Evolutionary conservation across 2,329 filamentous ascomycete genomes (phyloP), one percentile per base, ranked within the genome.

Genomic region (Alternaria panax): DNA sequence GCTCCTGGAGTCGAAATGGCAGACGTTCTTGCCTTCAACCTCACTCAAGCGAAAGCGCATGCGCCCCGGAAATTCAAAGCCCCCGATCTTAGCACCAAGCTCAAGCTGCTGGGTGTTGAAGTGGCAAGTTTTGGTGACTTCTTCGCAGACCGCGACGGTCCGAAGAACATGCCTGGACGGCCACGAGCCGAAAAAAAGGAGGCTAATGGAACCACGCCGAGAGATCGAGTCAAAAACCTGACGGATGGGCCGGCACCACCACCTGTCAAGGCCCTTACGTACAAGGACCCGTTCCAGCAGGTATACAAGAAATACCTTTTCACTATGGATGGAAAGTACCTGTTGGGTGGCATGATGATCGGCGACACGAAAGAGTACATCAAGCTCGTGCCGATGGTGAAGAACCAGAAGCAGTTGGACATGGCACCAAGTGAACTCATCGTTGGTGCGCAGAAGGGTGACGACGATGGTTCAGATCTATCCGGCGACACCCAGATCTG

Each of bases 301-400:
- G 87, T 97, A 1, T 97, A 97, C 81, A 97, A 97, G 78, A 97
- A 97, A 74, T 97, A 95, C 76, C 81, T 97, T 11, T 97, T 97
- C 72, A 96, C 93, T 0, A 82, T 89, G 72, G 93, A 97, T 73
- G 93, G 93, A 25, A 96, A 96, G 75, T 94, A 94, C 70, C 82
- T 97, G 1, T 86, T 97, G 0, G 93, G 93, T n/a, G 93, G 93
- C 4, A 97, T 97, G 92, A 96, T 97, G 92, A 95, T 97, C 62
- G 93, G 93, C 38, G 93, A 97, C 71, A 96, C 92, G 0, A 90
- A 87, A 63, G 93, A 97, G 80, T 97, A 96, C 72, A 86, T 96
- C 79, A 96, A 94, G 76, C 81, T 97, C 22, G 91, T 96, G 1
- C 90, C 92, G 1, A 88, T 96, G 83, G 92, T 95, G 54, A 96